Conservation (phyloP, 306 rosid species). For the Benincasa hispida region DNA sequence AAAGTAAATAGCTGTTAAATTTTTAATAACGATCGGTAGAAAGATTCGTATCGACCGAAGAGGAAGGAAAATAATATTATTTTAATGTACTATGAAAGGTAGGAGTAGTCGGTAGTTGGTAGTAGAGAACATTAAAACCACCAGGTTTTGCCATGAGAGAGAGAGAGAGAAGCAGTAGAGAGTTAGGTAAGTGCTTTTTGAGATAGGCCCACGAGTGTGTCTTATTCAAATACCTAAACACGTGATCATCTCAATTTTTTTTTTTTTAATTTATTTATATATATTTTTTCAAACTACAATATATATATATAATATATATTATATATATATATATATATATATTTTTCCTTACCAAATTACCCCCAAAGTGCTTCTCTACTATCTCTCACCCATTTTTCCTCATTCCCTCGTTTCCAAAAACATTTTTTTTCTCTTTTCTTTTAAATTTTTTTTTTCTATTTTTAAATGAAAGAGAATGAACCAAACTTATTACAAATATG, state of each 20-base stretch:
- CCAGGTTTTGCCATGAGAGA: background rate
- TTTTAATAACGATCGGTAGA: too few species aligned
- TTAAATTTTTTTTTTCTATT: too few species aligned
- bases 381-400: background rate
- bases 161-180: background rate
- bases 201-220: background rate
- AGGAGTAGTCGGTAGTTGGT: background rate
- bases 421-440: too few species aligned
- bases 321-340: too few species aligned
- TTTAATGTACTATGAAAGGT: background rate
- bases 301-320: too few species aligned
- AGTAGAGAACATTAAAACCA: background rate
- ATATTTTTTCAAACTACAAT: too few species aligned
- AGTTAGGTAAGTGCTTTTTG: background rate
- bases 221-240: constrained; percentile 2
- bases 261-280: too few species aligned
- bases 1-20: background rate
- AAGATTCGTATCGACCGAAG: background rate
- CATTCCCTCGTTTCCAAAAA: background rate
- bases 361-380: background rate
- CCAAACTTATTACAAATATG: too few species aligned
- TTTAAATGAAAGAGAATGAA: too few species aligned
- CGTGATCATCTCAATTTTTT: background rate
- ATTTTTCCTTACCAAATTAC: background rate
- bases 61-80: too few species aligned